Evolutionary conservation across 176 grass and related monocot species (phyloP).

Genomic region (Aegilops tauschii): DNA sequence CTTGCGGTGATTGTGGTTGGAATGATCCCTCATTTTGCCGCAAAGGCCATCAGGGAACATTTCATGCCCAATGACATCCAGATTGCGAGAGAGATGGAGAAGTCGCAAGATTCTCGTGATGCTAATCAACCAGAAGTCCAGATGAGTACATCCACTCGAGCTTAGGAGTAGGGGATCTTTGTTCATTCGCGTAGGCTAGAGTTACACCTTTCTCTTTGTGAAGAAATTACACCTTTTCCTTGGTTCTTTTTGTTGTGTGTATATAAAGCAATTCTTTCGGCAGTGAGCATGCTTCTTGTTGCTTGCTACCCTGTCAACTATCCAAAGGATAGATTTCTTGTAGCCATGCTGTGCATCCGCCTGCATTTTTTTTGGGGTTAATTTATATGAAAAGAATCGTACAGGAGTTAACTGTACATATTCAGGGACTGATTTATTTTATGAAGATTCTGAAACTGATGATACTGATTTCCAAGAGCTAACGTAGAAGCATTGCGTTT

Average conservation of each 20-base stretch:
- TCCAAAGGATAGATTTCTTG: conserved; percentile 74
- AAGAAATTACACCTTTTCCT: conserved; percentile 25
- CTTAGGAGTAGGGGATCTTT: conserved; percentile 46
- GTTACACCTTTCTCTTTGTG: conserved; percentile 25
- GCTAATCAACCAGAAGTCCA: conserved; percentile 53
- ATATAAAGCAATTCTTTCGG: conserved; percentile 87
- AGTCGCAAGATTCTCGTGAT: conserved; percentile 43
- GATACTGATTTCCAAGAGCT: neutral
- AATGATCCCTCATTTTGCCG: conserved; percentile 80
- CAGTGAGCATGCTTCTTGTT: conserved; percentile 48
- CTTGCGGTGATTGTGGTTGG: conserved; percentile 63
- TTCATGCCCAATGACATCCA: conserved; percentile 79
- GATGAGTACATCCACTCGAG: conserved; percentile 58
- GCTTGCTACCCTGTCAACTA: conserved; percentile 49
- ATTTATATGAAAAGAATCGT: conserved; percentile 50
- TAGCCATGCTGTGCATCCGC: conserved; percentile 41
- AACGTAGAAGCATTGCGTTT: neutral
- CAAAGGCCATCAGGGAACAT: conserved; percentile 70
- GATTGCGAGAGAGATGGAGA: conserved; percentile 89
- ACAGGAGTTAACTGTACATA: conserved; percentile 43
- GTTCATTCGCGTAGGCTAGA: conserved; percentile 40
- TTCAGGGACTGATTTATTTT: neutral
- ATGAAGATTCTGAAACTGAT: conserved; percentile 17
- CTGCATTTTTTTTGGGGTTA: conserved; percentile 48
- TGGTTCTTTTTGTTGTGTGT: conserved; percentile 55